These are phyloP conservation scores for Massospora cicadina DNA, from an alignment of 371 early-diverging fungal species.

Conservation along the genomic window DNA sequence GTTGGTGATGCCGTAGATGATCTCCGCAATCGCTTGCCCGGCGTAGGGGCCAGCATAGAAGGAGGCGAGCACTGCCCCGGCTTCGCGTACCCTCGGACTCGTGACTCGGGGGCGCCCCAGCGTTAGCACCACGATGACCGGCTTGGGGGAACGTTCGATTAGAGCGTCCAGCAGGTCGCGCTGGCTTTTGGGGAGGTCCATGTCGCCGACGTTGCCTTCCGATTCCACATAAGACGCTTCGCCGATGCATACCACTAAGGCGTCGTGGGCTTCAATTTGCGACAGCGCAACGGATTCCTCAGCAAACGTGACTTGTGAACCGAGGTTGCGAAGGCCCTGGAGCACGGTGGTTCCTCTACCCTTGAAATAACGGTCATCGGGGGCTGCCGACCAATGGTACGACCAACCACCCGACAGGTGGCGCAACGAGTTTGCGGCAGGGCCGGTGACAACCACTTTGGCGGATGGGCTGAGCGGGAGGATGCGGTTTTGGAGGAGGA, in stretches of 20 bases:
- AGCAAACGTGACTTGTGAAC: constrained; percentile 16
- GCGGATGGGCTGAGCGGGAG: constrained; percentile 23
- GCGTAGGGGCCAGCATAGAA: constrained; percentile 41
- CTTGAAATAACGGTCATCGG: constrained; percentile 25
- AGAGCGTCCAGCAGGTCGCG: constrained; percentile 20
- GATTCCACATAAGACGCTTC: constrained; percentile 31
- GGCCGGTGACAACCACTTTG: constrained; percentile 27
- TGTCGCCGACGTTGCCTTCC: constrained; percentile 31
- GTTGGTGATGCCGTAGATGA: constrained; percentile 24
- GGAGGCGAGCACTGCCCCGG: constrained; percentile 27
- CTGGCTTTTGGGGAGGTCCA: constrained; percentile 28
- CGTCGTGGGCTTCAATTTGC: constrained; percentile 22
- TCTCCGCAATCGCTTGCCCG: constrained; percentile 32
- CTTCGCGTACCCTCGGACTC: constrained; percentile 18
- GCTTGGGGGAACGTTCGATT: constrained; percentile 17
- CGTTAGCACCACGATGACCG: constrained; percentile 27
- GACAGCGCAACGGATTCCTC: constrained; percentile 17
- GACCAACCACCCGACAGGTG: constrained; percentile 37
- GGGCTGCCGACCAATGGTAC: constrained; percentile 33
- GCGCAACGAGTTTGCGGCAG: constrained; percentile 22
- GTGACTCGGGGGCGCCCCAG: constrained; percentile 39
- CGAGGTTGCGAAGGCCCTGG: constrained; percentile 20
- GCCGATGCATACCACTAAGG: constrained; percentile 25
- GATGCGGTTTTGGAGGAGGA: constrained; percentile 26
- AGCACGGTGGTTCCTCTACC: constrained; percentile 24